Percentiles rank a stretch among this genome's conserved stretches.
phyloP scores from a whole-genome alignment of 805 yeast genomes.

The Starmerella geochares region DNA sequence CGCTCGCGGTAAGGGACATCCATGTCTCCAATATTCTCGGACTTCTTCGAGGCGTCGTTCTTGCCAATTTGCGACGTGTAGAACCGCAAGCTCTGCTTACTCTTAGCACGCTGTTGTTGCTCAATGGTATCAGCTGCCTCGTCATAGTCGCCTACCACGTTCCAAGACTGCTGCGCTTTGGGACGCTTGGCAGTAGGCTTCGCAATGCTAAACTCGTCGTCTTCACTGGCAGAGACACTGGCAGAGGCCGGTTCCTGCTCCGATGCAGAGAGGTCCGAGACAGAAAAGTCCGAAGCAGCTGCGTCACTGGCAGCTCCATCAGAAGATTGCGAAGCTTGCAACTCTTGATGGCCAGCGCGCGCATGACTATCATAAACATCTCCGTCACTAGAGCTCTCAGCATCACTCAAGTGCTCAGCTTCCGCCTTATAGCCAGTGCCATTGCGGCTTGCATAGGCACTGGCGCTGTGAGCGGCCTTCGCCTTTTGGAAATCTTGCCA shows the following conservation, averaged over 20 bases:
- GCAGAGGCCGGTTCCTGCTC: constrained; percentile 9
- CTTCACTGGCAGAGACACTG: constrained; percentile 6
- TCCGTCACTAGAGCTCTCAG: neutral
- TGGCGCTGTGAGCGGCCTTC: neutral
- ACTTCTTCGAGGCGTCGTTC: constrained; percentile 31
- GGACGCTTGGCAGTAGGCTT: constrained; percentile 5
- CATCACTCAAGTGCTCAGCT: neutral
- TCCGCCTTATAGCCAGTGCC: neutral
- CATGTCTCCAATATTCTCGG: constrained; percentile 54
- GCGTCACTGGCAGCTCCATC: neutral
- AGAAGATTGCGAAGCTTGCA: neutral
- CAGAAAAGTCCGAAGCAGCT: neutral
- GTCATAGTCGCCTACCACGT: constrained; percentile 44
- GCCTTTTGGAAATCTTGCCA: constrained; percentile 71
- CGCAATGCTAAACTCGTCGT: constrained; percentile 22
- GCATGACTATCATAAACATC: neutral
- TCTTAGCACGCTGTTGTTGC: constrained; percentile 44
- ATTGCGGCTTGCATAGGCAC: neutral
- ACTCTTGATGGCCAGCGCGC: neutral
- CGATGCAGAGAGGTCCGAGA: constrained; percentile 5
- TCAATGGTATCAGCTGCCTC: constrained; percentile 75
- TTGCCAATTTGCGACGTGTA: constrained; percentile 95
- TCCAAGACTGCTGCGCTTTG: constrained; percentile 17
- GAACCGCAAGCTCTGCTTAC: constrained; percentile 78
- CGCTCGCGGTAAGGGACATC: constrained; percentile 90